Conservation (phyloP, 2,329 filamentous ascomycete species). For the Sporothrix globosa region DNA sequence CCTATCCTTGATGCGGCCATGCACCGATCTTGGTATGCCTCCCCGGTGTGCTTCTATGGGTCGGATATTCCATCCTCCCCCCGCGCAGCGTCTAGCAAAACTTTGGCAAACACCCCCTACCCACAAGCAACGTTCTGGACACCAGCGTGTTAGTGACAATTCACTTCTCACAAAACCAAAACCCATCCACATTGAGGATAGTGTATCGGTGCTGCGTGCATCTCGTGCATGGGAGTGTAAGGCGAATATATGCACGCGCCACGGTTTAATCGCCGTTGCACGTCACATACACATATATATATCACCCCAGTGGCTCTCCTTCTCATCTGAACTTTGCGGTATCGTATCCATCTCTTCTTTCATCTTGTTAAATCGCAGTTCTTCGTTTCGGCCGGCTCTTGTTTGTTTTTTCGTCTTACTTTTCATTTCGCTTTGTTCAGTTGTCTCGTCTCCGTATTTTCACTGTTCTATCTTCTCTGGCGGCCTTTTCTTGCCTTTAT, state of each 20-base stretch:
- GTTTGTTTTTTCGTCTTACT: not conserved
- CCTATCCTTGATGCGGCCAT: not conserved
- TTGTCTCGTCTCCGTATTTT: not conserved
- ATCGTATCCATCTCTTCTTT: not conserved
- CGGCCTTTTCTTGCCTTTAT: not conserved
- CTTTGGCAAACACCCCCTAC: conserved; percentile 8
- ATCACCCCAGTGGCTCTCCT: not conserved
- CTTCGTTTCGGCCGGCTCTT: not conserved
- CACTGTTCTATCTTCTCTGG: no score
- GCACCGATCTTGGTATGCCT: not conserved
- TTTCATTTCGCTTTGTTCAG: not conserved
- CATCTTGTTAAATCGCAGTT: not conserved
- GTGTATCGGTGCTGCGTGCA: not conserved
- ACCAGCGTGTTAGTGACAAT: conserved; percentile 13
- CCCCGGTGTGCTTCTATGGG: not conserved
- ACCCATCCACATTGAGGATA: not conserved
- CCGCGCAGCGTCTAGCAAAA: not conserved
- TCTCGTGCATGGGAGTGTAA: not conserved
- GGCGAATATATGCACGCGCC: not conserved
- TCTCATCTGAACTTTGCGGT: not conserved
- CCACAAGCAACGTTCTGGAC: conserved; percentile 3
- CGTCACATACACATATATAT: conserved; percentile 3
- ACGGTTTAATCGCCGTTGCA: not conserved
- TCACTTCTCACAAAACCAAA: conserved; percentile 25
- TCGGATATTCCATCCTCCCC: not conserved